Evolutionary conservation across 805 yeast genomes (phyloP).

Genomic region (Komagataella populi): DNA sequence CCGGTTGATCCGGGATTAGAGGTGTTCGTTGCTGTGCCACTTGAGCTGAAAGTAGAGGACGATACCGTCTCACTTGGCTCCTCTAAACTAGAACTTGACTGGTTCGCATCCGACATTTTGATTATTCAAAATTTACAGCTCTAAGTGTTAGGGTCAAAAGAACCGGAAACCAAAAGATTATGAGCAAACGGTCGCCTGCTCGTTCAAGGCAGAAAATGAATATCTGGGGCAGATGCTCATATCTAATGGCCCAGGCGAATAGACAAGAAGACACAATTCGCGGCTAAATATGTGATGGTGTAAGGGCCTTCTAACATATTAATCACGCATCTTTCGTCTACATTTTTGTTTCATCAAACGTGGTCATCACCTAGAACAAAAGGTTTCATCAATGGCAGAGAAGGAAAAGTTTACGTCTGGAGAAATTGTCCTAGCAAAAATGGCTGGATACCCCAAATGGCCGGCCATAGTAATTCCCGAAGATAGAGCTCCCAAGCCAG

Average conservation of each 20-base stretch:
- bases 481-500: conserved; percentile 12
- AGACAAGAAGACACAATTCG: background rate
- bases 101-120: background rate
- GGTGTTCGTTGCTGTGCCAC: background rate
- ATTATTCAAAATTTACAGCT: background rate
- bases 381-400: background rate
- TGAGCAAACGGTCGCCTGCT: background rate
- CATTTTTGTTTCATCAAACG: background rate
- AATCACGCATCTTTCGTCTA: background rate
- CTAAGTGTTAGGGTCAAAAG: too few relatives aligned
- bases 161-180: background rate
- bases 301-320: background rate
- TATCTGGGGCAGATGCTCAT: background rate
- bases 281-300: background rate
- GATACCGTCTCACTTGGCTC: background rate
- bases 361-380: background rate
- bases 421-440: conserved; percentile 29
- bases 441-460: conserved; percentile 33
- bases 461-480: conserved; percentile 30
- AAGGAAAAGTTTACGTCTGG: conserved; percentile 6
- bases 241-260: background rate
- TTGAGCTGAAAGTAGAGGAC: background rate
- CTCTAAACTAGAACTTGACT: background rate
- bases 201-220: background rate
- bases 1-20: background rate